Evolutionary conservation across 176 grass and related monocot genomes (phyloP), one percentile per base, ranked within the genome.

Genomic region (Eleusine indica): DNA sequence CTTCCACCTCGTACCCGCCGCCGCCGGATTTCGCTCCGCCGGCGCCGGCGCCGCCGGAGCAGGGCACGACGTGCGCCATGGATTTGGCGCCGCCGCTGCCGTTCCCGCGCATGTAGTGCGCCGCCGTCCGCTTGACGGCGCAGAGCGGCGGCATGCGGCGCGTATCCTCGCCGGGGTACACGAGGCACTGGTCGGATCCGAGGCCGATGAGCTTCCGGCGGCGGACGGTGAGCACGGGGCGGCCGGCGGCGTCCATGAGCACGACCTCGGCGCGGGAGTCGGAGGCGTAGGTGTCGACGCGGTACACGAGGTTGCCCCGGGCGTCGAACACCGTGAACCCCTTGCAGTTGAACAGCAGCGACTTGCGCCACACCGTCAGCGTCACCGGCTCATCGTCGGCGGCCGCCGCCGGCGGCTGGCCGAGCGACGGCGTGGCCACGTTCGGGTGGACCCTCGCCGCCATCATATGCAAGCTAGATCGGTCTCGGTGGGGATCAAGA

Each of bases 311-410:
- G 79, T 94, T 73, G 63, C 95, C 95, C 60, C 54, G 75, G 5
- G 92, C 88, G 85, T 94, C 92, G 83, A 93, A 97, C 74, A 97
- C 95, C 38, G 92, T 94, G 86, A 97, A 97, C 17, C 85, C 69
- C 65, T 38, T 39, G 86, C 95, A 91, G 74, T 91, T 97, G 90
- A 97, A 88, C 48, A 97, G 81, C 56, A 97, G 88, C 8, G 92
- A 94, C 86, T 94, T 97, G 86, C 95, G 80, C 95, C 95, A 97
- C 90, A 97, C 96, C 51, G 96, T 95, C 86, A 98, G 53, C 35
- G 85, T 86, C 32, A 90, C 88, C 77, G 72, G 64, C 78, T 81
- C 82, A 18, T 70, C 66, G 66, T 7, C 71, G 63, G 37, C 25
- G 52, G 69, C 2, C 44, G 57, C 41, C 69, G 69, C 32, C 32